Base-by-base conservation (phyloP, 345 rosid genomes). In the Eucalyptus shirleyi region DNA sequence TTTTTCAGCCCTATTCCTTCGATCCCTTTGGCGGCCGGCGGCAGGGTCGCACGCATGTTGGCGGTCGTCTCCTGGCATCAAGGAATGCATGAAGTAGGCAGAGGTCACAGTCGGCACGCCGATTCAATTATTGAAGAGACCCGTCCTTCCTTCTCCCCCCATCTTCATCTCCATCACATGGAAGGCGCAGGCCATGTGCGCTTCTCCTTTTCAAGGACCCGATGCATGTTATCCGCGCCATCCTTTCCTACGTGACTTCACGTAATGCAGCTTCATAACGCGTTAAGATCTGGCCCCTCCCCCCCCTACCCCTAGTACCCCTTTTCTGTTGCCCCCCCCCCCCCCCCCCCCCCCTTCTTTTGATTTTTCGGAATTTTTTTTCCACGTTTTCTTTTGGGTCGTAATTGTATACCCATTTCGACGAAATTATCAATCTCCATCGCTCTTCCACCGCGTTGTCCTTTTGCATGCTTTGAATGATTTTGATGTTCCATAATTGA, bases 21-120 rank as follows among this genome's bases (percentile, higher is more conserved):
- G 32, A 62, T 30, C 34, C 18, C 17, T 62, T 65, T 1, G 1
- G 1, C 40, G 9, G 37, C 12, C 0, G 1, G 1, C 40, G 9
- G 37, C 12, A 8, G 5, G 40, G 3, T 14, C 19, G 37, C 19
- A 14, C 15, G 34, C 16, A 32, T 15, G 15, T 65, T 2, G 9
- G 19, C 72, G 3, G 34, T 16, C 72, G 34, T n/a, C 26, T 72
- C 14, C 2, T 77, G 2, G 47, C 30, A 11, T 21, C 45, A 6
- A 44, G 9, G 9, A 23, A 40, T 21, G 85, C 85, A 40, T 2
- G 85, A 21, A 77, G 24, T 37, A 40, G 85, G 85, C 85, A 37
- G 44, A 77, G 47, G 47, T 40, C 47, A 12, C 47, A 12, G 47
- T 40, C 85, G 4, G 24, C 9, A 11, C 5, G 47, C 47, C 16